Evolutionary conservation across 2,329 filamentous ascomycete species (phyloP).

Genomic region (Apiospora arundinis): DNA sequence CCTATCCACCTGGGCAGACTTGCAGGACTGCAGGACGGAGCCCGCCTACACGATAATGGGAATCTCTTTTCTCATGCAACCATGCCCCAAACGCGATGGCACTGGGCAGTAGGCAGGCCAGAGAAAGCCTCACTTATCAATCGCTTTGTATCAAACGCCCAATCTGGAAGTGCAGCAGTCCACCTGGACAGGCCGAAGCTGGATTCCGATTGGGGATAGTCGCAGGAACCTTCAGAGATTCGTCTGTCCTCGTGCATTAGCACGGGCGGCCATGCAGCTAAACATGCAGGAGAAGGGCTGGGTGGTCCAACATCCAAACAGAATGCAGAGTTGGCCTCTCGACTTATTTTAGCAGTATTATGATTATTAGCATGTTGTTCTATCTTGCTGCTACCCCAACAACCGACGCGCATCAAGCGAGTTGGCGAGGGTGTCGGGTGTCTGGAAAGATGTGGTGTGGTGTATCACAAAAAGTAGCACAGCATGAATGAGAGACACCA

Average conservation of each 20-base stretch:
- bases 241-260: constrained; percentile 21
- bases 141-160: constrained; percentile 11
- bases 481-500: constrained; percentile 12
- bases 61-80: constrained; percentile 3
- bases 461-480: constrained; percentile 18
- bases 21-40: constrained; percentile 20
- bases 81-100: background rate
- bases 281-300: constrained; percentile 17
- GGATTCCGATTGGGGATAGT: constrained; percentile 22
- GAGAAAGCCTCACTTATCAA: constrained; percentile 16
- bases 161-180: constrained; percentile 4
- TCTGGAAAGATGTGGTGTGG: constrained; percentile 1
- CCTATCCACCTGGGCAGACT: constrained; percentile 13
- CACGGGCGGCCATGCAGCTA: constrained; percentile 10
- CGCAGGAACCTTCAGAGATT: constrained; percentile 25
- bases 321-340: constrained; percentile 6
- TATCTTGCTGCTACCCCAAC: constrained; percentile 3
- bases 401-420: constrained; percentile 18
- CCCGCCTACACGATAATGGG: background rate
- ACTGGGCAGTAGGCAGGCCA: too few relatives aligned
- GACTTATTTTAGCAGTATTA: constrained; percentile 8
- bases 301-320: background rate
- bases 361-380: constrained; percentile 1
- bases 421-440: background rate
- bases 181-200: background rate